These are phyloP conservation scores for Rhizopogon vinicolor DNA, from an alignment of 768 basidiomycete species.

Conservation along the genomic window DNA sequence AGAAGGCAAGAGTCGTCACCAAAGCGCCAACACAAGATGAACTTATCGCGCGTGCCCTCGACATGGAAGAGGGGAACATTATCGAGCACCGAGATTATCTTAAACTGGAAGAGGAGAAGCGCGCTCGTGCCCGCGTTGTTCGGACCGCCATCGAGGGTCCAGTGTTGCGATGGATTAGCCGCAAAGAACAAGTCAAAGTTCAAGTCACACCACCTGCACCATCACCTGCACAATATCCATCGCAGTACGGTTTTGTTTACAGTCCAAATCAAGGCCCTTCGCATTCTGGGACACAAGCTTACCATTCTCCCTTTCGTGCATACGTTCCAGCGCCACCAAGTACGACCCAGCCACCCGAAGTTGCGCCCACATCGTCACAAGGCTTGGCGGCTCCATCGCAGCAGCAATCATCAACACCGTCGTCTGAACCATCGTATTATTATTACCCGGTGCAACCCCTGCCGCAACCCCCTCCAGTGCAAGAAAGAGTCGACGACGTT, in stretches of 20 bases:
- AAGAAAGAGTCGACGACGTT: slow-evolving; percentile 42
- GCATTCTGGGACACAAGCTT: slow-evolving; percentile 9
- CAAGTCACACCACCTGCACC: slow-evolving; percentile 15
- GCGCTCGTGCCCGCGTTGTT: slow-evolving; percentile 56
- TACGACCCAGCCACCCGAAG: not conserved
- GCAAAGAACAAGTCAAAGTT: slow-evolving; percentile 52
- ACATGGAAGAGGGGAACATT: slow-evolving; percentile 84
- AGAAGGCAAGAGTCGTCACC: slow-evolving; percentile 50
- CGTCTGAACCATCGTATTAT: not conserved
- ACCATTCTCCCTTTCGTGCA: slow-evolving; percentile 20
- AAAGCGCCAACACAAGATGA: slow-evolving; percentile 74
- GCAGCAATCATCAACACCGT: not conserved
- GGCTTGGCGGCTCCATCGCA: not conserved
- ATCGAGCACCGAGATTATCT: slow-evolving; percentile 77
- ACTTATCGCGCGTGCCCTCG: slow-evolving; percentile 75
- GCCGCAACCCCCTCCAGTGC: slow-evolving; percentile 11
- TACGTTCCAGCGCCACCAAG: slow-evolving; percentile 10
- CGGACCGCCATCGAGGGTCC: slow-evolving; percentile 63
- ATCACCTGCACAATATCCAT: slow-evolving; percentile 18
- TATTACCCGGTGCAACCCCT: not conserved
- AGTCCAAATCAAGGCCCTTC: slow-evolving; percentile 11
- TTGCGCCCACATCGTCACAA: not conserved
- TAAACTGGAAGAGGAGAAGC: slow-evolving; percentile 75
- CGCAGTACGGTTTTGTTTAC: slow-evolving; percentile 19
- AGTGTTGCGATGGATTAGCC: slow-evolving; percentile 68